phyloP scores from a whole-genome alignment of 164 flowering plant genomes.

The Protea cynaroides region DNA sequence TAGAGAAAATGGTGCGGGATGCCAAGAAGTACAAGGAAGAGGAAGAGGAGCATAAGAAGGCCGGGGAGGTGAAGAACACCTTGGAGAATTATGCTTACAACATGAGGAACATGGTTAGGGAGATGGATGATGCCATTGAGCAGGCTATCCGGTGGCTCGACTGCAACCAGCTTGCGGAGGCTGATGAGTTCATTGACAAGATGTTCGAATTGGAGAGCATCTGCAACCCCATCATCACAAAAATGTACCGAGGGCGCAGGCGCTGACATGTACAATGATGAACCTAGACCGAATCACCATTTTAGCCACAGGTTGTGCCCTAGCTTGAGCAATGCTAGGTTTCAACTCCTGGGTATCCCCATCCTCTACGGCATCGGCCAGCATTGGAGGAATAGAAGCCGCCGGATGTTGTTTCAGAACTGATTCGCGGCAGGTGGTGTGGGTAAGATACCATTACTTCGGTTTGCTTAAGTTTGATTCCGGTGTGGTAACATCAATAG shows the following conservation, averaged over 20 bases:
- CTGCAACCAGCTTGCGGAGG: conserved; percentile 9
- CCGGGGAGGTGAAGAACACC: conserved; percentile 58
- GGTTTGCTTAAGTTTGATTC: too few species aligned
- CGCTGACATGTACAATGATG: conserved; percentile 34
- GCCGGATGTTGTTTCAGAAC: too few species aligned
- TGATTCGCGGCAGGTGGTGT: too few species aligned
- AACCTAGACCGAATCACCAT: too few species aligned
- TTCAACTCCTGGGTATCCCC: too few species aligned
- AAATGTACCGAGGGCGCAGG: conserved; percentile 38
- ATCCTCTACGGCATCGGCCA: too few species aligned
- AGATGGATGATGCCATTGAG: conserved; percentile 54
- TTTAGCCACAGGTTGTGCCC: too few species aligned
- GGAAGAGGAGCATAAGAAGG: conserved; percentile 69
- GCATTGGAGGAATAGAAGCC: too few species aligned
- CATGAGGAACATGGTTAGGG: conserved; percentile 58
- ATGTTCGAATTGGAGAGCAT: conserved; percentile 51
- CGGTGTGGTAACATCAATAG: too few species aligned
- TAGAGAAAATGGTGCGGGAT: too few species aligned
- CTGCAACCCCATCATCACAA: conserved; percentile 33
- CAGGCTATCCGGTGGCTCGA: conserved; percentile 46
- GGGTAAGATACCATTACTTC: too few species aligned
- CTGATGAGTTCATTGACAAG: conserved; percentile 7
- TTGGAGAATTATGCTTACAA: conserved; percentile 61
- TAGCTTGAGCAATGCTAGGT: too few species aligned
- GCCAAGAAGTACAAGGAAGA: conserved; percentile 62